Evolutionary conservation across 441 rosid species (phyloP), one percentile per base, ranked within the genome.

Genomic region (Cnidoscolus chayamansa): DNA sequence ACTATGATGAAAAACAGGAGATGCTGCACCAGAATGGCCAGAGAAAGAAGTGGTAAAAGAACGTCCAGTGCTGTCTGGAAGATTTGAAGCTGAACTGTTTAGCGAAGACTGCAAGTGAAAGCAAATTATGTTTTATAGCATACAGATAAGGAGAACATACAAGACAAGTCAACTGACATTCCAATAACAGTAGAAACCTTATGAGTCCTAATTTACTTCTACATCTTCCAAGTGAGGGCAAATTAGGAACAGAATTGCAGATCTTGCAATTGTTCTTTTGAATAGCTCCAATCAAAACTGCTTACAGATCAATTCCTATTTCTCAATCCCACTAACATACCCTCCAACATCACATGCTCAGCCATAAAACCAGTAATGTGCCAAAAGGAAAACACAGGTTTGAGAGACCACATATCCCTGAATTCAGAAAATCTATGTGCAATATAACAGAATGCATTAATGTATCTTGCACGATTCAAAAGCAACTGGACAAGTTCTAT

Each of bases 1-100:
- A 55, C 79, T 80, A 82, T 91, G 96, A 86, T 90, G 96, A 50
- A 72, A 95, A 81, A 72, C 90, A 56, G 97, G 93, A 67, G 96
- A 92, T 53, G 85, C 89, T 7, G 88, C 87, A 54, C 97, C 99
- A 65, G 97, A 89, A 83, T 88, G 99, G 62, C 88, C 97, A 76
- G 99, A 85, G 85, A 87, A 93, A 67, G 97, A 92, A 77, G 99
- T 72, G 20, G 90, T 19, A 81, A 87, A 93, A 45, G 96, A 84
- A 49, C 96, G 88, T 63, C 92, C 94, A 20, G 89, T 80, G 62
- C 85, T 84, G 71, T 96, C 99, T 50, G 89, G 91, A 78, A 93
- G 84, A 88, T 85, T 96, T 45, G 99, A 89, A 35, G 90, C 82
- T 6, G 97, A 89, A 35, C 95, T 92, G 62, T 89, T 93, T 66